Evolutionary conservation across 2,329 filamentous ascomycete genomes (phyloP), one percentile per base, ranked within the genome.

Genomic region (Ceratocystis albifundus): DNA sequence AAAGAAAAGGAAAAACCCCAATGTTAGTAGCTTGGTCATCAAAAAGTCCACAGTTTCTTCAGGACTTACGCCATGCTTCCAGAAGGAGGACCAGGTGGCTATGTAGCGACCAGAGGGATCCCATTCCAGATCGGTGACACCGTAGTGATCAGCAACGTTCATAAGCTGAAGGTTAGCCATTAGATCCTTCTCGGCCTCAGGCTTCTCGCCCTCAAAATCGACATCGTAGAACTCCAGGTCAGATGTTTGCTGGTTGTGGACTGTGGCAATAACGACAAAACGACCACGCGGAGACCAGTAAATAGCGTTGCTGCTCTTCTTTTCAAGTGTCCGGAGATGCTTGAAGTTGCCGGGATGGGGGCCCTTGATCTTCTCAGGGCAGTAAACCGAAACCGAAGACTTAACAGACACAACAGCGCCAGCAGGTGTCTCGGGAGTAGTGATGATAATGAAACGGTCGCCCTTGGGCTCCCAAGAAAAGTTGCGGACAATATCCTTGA

Each of bases 391-490:
- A 22, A 97, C 93, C 0, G 91, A 83, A 0, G 94, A 97, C 83
- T 99, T 99, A 70, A 94, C 92, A 4, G 89, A 84, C 6, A 96
- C 91, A 12, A 89, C 91, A 10, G 89, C 87, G 55, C 87, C 85
- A 48, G 86, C 85, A 50, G 86, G 81, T 2, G 89, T 85, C 78
- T 99, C 94, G 10, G 90, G 88, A 20, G 90, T 94, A 45, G 92
- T 96, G 78, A 99, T 99, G 74, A 96, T 87, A 70, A 96, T 91
- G 75, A 99, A 99, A 48, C 94, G 88, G 76, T 96, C 92, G 69
- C 94, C 94, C 80, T 96, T 96, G 69, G 94, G 94, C 75, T 99
- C 94, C 94, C 94, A 99, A 8, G 94, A 91, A 74, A 99, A 99
- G 81, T 99, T 99, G 79, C 99, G 96, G 71, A 99, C 94, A 0